Evolutionary conservation across 768 basidiomycete genomes (phyloP), one percentile per base, ranked within the genome.

Genomic region (Tricholoma hemisulphureum): DNA sequence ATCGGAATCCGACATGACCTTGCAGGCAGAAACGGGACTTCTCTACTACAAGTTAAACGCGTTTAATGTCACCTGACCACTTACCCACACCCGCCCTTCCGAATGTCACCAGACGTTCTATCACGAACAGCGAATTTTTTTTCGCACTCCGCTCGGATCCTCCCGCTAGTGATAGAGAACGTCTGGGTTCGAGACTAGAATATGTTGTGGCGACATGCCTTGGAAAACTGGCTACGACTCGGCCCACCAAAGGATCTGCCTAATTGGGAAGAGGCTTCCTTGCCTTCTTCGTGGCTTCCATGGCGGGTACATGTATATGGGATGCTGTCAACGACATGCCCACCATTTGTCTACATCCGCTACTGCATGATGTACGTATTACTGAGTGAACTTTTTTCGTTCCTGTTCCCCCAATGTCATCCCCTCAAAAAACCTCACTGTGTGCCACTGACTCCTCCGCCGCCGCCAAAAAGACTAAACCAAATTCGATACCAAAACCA

Each of bases 201-300:
- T n/a, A n/a, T n/a, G 93, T 98, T 34, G 93, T 95, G 23, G 95
- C 97, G 48, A 95, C 96, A 3, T 98, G 95, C 69, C 82, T 99
- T 16, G 97, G 97, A 32, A 97, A 98, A 72, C 79, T 99, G 28
- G 95, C 95, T 0, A 92, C 91, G 0, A 91, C 93, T 0, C 89
- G n/a, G 37, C 37, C 37, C 16, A 37, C 37, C 16, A n/a, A 37
- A 37, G 37, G 37, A 37, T n/a, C 37, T 37, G 37, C 37, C 37
- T 37, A 37, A 37, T 37, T 37, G n/a, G 37, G 37, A 37, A 16
- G 37, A 37, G 37, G 37, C 37, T 37, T 37, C 37, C 37, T 37
- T 37, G 16, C 16, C 37, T 37, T 37, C 37, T 34, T 34, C 14
- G 37, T 37, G 37, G 37, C 37, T 37, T 37, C 32, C 32, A 34